These are phyloP conservation scores for Dujonia santamariae DNA, from an alignment of 1,139 yeast genomes.

Conservation along the genomic window DNA sequence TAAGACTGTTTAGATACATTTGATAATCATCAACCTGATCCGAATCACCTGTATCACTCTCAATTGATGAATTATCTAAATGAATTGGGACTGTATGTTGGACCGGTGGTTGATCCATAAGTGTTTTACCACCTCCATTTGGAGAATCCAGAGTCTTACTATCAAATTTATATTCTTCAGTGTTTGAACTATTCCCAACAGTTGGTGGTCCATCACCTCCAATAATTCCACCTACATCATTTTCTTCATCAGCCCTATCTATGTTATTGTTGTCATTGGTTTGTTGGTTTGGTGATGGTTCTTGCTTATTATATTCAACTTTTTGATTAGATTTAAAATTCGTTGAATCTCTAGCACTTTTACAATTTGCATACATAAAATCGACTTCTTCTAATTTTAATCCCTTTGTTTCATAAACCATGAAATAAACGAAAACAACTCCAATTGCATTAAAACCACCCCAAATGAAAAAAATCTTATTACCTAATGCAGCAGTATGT, in stretches of 20 bases:
- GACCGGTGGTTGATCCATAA: background rate
- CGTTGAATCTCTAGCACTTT: conserved; percentile 40
- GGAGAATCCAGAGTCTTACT: conserved; percentile 6
- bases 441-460: conserved; percentile 39
- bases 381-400: conserved; percentile 55
- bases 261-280: too few relatives aligned
- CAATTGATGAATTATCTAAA: conserved; percentile 1
- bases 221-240: too few relatives aligned
- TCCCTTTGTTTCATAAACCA: conserved; percentile 74
- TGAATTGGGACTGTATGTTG: background rate
- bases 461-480: conserved; percentile 72
- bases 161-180: conserved; percentile 4
- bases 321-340: conserved; percentile 28
- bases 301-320: conserved; percentile 6
- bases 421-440: conserved; percentile 59
- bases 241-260: too few relatives aligned
- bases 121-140: background rate
- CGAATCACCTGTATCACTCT: conserved; percentile 2
- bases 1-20: conserved; percentile 16
- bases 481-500: conserved; percentile 60
- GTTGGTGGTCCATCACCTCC: background rate
- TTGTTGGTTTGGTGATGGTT: conserved; percentile 2
- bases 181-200: conserved; percentile 1
- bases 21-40: conserved; percentile 18
- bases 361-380: conserved; percentile 43